These are phyloP conservation scores for Alternaria alternata DNA, from an alignment of 2,329 filamentous ascomycete genomes.

Conservation along the genomic window DNA sequence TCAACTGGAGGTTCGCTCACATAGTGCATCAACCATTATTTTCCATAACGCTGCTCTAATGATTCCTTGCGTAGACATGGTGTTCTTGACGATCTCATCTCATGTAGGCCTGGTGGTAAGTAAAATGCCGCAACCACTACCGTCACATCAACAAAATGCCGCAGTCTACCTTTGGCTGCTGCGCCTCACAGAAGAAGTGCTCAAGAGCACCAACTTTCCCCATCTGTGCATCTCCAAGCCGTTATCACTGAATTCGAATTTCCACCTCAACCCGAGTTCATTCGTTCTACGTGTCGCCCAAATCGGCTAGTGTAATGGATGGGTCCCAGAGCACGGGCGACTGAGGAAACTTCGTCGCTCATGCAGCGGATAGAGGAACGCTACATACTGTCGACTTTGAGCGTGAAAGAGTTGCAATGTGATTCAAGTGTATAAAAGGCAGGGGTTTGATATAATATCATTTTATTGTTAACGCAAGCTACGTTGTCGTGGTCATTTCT, in stretches of 20 bases:
- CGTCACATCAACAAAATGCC: constrained; percentile 1
- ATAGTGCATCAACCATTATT: neutral
- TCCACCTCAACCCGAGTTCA: neutral
- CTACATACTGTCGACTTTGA: neutral
- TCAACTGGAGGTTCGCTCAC: neutral
- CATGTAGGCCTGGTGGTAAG: neutral
- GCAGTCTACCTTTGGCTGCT: neutral
- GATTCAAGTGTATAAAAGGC: neutral
- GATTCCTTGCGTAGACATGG: neutral
- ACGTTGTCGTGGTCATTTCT: neutral
- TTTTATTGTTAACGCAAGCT: neutral
- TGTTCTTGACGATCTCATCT: neutral
- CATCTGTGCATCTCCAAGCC: neutral
- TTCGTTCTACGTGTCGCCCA: neutral
- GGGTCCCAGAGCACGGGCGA: neutral
- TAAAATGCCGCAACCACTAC: constrained; percentile 4
- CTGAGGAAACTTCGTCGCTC: neutral
- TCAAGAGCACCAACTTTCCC: neutral
- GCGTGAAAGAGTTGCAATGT: neutral
- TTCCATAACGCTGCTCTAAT: neutral
- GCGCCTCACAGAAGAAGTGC: neutral
- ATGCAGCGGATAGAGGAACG: neutral
- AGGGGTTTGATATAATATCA: neutral
- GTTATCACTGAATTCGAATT: neutral
- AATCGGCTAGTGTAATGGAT: neutral